Base-by-base conservation (phyloP, 371 early-diverging fungal genomes). In the Vairimorpha apis region DNA sequence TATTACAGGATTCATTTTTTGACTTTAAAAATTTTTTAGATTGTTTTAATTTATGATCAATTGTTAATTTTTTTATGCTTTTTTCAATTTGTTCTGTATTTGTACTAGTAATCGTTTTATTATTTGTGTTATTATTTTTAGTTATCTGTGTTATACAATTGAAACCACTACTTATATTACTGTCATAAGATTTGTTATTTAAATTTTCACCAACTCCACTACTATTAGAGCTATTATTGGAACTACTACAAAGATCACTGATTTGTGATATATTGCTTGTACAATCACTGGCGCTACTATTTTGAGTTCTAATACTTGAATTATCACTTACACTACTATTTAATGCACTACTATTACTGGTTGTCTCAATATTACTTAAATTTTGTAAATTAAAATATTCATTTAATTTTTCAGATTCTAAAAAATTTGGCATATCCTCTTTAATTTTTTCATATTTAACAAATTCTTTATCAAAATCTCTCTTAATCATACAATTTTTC, bases 401-500 rank as follows among this genome's bases (percentile, higher is more conserved):
- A 27, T 74, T 53, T 0, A 70, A 21, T 37, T 59, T 65, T 23
- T 71, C 41, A 1, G 55, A 47, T 3, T 72, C 37, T 16, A 71
- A 38, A 23, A 78, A 67, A 53, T 69, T 43, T 2, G 63, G 43
- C 18, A 72, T 18, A 8, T 62, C 70, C 4, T 30, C 16, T n/a
- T 10, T 21, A 27, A 79, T 7, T 16, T 45, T 71, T 1, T 76
- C 69, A 62, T 65, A 70, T 0, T 64, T 27, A 14, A 79, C 33
- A 66, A 76, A 79, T 10, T 51, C 76, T 37, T 66, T 71, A 43
- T 79, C 79, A 70, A 59, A 62, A n/a, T 70, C 75, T 72, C 79
- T 64, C 29, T 67, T 72, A 14, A 79, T 65, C n/a, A 23, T 14
- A n/a, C 47, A 32, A 0, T 32, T 63, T 18, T 18, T 27, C 7